phyloP scores from a whole-genome alignment of 352 stramenopile species.

The Aphanomyces cochlioides region DNA sequence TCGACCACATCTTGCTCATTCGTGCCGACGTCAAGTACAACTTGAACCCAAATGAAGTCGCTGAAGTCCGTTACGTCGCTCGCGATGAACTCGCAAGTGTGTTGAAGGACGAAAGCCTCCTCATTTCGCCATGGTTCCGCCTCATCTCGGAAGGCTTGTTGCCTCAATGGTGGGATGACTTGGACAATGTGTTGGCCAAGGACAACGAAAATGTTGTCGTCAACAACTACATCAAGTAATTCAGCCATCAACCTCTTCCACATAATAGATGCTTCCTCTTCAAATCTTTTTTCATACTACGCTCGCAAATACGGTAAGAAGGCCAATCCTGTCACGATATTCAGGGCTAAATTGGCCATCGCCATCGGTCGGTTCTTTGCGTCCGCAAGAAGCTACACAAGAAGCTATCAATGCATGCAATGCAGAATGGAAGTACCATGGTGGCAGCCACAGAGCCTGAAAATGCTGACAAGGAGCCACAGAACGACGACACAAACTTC shows the following conservation, averaged over 20 bases:
- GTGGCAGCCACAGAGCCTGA: constrained; percentile 51
- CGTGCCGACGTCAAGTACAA: constrained; percentile 75
- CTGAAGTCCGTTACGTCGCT: constrained; percentile 85
- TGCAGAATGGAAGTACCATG: constrained; percentile 37
- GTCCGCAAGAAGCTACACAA: constrained; percentile 46
- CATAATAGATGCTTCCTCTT: neutral
- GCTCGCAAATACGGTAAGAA: constrained; percentile 47
- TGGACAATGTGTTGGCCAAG: constrained; percentile 55
- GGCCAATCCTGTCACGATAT: constrained; percentile 49
- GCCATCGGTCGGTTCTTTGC: constrained; percentile 44
- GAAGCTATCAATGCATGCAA: neutral
- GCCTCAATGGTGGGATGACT: constrained; percentile 66
- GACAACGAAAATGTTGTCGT: constrained; percentile 23
- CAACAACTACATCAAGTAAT: constrained; percentile 28
- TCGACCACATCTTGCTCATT: constrained; percentile 97
- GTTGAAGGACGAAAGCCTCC: constrained; percentile 50
- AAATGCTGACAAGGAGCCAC: constrained; percentile 64
- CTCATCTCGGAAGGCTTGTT: constrained; percentile 68
- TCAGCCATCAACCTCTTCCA: neutral
- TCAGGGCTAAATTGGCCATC: constrained; percentile 48
- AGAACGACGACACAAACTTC: constrained; percentile 80
- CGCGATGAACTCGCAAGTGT: constrained; percentile 51
- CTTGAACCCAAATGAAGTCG: constrained; percentile 93
- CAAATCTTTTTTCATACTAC: neutral
- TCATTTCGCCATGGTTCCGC: constrained; percentile 83